Evolutionary conservation across 179 eudicot genomes (phyloP).

Genomic region (Kewa caespitosa): DNA sequence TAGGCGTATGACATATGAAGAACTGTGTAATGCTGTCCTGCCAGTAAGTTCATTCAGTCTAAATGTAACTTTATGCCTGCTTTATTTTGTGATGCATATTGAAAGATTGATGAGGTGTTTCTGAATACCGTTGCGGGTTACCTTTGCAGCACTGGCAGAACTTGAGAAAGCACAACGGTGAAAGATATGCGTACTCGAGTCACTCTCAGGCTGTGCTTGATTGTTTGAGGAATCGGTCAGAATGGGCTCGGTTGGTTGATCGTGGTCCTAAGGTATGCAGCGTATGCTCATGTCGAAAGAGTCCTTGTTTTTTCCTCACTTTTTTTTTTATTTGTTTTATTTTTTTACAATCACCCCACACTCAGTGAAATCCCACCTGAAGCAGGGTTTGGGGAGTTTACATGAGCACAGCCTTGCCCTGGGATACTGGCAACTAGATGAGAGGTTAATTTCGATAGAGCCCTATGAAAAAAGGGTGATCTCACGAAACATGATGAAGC

Average conservation of each 20-base stretch:
- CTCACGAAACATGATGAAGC: too few relatives aligned
- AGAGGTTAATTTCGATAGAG: too few relatives aligned
- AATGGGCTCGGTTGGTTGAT: slow-evolving; percentile 93
- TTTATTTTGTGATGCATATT: neutral
- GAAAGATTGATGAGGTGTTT: slow-evolving; percentile 5
- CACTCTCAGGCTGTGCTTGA: slow-evolving; percentile 96
- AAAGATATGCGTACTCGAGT: slow-evolving; percentile 89
- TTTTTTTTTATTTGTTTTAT: too few relatives aligned
- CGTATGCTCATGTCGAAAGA: neutral
- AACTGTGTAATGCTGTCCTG: slow-evolving; percentile 80
- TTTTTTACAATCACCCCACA: too few relatives aligned
- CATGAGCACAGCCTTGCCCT: too few relatives aligned
- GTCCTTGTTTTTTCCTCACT: neutral
- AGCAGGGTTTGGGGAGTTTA: too few relatives aligned
- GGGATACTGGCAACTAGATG: too few relatives aligned
- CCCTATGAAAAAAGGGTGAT: too few relatives aligned
- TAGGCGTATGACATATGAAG: slow-evolving; percentile 81
- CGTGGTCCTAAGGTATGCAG: slow-evolving; percentile 96
- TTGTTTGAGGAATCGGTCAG: slow-evolving; percentile 87
- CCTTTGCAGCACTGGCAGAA: slow-evolving; percentile 82
- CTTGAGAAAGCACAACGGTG: slow-evolving; percentile 97
- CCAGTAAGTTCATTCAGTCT: slow-evolving; percentile 55
- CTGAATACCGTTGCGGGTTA: slow-evolving; percentile 19
- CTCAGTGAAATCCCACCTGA: too few relatives aligned
- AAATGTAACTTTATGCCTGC: slow-evolving; percentile 7